These are phyloP conservation scores for Cladophialophora psammophila DNA, from an alignment of 2,329 filamentous ascomycete species.

Conservation along the genomic window DNA sequence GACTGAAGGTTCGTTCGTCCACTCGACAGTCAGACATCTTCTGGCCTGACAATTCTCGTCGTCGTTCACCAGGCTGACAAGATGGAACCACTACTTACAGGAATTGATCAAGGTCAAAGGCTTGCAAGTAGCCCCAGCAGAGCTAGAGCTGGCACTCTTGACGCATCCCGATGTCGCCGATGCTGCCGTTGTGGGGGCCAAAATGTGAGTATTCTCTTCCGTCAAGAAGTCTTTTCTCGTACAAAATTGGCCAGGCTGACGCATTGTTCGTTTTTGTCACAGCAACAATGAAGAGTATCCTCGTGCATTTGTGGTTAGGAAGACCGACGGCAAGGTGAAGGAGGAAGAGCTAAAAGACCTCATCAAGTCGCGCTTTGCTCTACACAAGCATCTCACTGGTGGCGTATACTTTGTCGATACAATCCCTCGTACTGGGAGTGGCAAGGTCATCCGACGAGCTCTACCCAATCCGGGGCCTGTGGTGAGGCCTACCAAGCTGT, in stretches of 20 bases:
- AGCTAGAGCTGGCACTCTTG: constrained; percentile 59
- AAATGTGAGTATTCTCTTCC: constrained; percentile 47
- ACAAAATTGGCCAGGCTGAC: not conserved
- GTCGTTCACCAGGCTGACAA: constrained; percentile 41
- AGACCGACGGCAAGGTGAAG: not conserved
- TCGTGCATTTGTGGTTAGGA: not conserved
- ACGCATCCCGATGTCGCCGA: constrained; percentile 56
- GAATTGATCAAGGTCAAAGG: constrained; percentile 65
- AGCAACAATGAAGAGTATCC: not conserved
- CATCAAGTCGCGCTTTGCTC: not conserved
- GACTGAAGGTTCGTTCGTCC: constrained; percentile 56
- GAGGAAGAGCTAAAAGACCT: not conserved
- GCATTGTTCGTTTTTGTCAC: too few relatives aligned
- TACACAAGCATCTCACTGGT: not conserved
- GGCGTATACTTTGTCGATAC: not conserved
- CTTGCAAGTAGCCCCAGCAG: constrained; percentile 69
- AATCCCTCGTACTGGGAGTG: not conserved
- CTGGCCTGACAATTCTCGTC: not conserved
- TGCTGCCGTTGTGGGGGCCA: constrained; percentile 62
- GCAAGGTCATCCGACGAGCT: not conserved
- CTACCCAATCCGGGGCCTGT: too few relatives aligned
- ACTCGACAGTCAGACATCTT: not conserved
- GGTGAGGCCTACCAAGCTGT: too few relatives aligned
- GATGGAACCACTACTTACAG: constrained; percentile 21
- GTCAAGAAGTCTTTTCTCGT: not conserved